phyloP scores from a whole-genome alignment of 140 eudicot species.

The Senecio squalidus region DNA sequence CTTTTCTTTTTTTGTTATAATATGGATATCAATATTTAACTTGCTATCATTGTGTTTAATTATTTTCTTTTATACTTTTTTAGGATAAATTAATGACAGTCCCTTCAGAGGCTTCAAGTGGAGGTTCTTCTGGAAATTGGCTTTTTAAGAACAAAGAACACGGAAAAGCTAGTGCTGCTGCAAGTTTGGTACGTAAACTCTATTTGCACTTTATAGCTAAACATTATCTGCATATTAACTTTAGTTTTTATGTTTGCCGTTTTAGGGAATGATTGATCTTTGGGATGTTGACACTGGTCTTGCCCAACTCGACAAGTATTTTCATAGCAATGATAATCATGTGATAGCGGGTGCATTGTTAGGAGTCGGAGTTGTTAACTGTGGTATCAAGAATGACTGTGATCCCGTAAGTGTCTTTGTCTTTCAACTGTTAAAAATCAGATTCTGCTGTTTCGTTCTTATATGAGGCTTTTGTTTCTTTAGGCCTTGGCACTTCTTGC shows the following conservation, averaged over 20 bases:
- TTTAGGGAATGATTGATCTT: conserved; percentile 86
- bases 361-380: conserved; percentile 94
- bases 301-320: conserved; percentile 91
- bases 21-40: neutral
- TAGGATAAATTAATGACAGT: conserved; percentile 97
- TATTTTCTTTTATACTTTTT: neutral
- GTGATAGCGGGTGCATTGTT: conserved; percentile 87
- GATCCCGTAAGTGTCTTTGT: conserved; percentile 73
- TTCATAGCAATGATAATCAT: conserved; percentile 86
- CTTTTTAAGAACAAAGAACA: conserved; percentile 97
- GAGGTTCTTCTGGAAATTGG: conserved; percentile 81
- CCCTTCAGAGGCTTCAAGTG: conserved; percentile 74
- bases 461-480: neutral
- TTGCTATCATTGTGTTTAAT: neutral
- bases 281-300: conserved; percentile 99
- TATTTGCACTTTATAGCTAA: neutral
- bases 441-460: neutral
- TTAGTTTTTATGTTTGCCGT: neutral
- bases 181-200: conserved; percentile 76
- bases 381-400: conserved; percentile 86
- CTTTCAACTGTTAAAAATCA: neutral
- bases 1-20: neutral
- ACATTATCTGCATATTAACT: neutral
- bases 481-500: conserved; percentile 96
- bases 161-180: conserved; percentile 99